These are phyloP conservation scores for Hansenula lynferdii DNA, from an alignment of 1,139 yeast genomes.

Conservation along the genomic window DNA sequence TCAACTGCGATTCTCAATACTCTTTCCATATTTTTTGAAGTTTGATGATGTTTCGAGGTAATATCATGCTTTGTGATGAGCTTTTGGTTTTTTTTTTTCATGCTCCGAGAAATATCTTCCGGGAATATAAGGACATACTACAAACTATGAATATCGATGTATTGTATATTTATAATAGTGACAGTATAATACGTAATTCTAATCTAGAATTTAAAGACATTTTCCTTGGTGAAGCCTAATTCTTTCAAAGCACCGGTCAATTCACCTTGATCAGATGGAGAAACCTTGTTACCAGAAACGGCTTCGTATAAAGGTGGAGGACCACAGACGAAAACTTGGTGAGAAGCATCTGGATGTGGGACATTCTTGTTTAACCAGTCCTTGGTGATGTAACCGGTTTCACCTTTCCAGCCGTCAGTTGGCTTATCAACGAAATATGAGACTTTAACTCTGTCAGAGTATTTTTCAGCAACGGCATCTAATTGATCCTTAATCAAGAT, in stretches of 20 bases:
- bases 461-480: slow-evolving; percentile 55
- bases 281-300: slow-evolving; percentile 77
- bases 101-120: no score
- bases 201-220: slow-evolving; percentile 79
- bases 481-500: slow-evolving; percentile 74
- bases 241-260: slow-evolving; percentile 83
- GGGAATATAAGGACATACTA: no score
- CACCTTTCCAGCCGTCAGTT: slow-evolving; percentile 43
- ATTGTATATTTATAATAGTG: no score
- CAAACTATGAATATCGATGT: no score
- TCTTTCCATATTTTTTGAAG: slow-evolving; percentile 20
- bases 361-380: slow-evolving; percentile 56
- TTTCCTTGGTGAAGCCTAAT: slow-evolving; percentile 80
- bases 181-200: no score
- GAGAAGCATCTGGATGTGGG: slow-evolving; percentile 53
- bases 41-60: no score
- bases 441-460: slow-evolving; percentile 73
- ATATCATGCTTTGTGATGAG: no score
- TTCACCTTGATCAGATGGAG: slow-evolving; percentile 95
- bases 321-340: slow-evolving; percentile 85
- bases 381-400: slow-evolving; percentile 67
- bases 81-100: no score
- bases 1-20: slow-evolving; percentile 56
- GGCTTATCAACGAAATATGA: slow-evolving; percentile 78
- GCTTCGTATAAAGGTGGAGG: slow-evolving; percentile 85